These are phyloP conservation scores for Fusarium sp. DNA, from an alignment of 2,329 filamentous ascomycete genomes.

Conservation along the genomic window DNA sequence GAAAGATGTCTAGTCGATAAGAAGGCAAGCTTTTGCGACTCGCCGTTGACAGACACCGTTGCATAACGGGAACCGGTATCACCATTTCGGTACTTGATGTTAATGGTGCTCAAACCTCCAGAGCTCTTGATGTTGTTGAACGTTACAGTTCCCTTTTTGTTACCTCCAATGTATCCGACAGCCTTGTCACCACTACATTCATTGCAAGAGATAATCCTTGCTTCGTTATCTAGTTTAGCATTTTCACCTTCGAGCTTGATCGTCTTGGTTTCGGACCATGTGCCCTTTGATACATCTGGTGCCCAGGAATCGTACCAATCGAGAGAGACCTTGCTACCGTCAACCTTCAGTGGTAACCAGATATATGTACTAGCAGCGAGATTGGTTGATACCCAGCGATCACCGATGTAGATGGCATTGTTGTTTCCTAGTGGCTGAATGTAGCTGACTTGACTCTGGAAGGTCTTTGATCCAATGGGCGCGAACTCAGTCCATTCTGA, in stretches of 20 bases:
- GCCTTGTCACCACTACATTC: constrained; percentile 63
- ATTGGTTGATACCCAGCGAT: constrained; percentile 73
- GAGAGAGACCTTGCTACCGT: constrained; percentile 63
- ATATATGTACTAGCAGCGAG: constrained; percentile 72
- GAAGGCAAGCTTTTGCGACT: constrained; percentile 64
- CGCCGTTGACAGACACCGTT: constrained; percentile 67
- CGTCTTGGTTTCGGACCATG: constrained; percentile 57
- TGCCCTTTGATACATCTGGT: constrained; percentile 58
- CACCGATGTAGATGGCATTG: constrained; percentile 71
- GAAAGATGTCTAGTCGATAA: constrained; percentile 60
- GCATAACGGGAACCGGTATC: constrained; percentile 65
- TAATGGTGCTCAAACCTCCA: constrained; percentile 62
- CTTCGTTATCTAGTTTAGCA: constrained; percentile 59
- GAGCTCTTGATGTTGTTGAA: constrained; percentile 61
- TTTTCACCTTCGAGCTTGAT: constrained; percentile 67
- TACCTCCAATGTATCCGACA: constrained; percentile 68
- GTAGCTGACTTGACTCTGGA: constrained; percentile 70
- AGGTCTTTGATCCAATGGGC: constrained; percentile 67
- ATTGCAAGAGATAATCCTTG: constrained; percentile 61
- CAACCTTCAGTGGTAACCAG: constrained; percentile 71
- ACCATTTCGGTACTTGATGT: constrained; percentile 68
- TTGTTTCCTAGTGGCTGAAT: constrained; percentile 60
- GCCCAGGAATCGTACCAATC: constrained; percentile 68
- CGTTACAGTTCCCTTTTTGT: constrained; percentile 58
- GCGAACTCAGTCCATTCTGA: constrained; percentile 70